Evolutionary conservation across 1,139 yeast genomes (phyloP).

Genomic region (Candida albicans): DNA sequence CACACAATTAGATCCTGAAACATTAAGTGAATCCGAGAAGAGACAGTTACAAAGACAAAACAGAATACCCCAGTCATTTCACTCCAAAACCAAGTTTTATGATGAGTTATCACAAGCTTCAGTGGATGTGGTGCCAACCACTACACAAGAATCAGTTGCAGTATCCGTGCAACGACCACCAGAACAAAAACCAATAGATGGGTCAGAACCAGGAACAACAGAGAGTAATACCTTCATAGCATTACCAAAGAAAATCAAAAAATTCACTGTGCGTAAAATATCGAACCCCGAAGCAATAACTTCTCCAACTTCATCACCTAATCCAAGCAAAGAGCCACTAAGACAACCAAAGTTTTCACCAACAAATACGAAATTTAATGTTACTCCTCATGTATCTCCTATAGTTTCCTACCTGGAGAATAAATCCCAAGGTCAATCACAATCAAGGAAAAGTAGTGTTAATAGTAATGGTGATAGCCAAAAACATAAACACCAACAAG

Average conservation of each 20-base stretch:
- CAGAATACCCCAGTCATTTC: neutral
- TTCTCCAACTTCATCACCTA: conserved; percentile 15
- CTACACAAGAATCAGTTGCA: neutral
- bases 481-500: conserved; percentile 4
- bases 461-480: too few relatives aligned
- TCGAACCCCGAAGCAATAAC: conserved; percentile 31
- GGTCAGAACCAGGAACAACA: too few relatives aligned
- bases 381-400: neutral
- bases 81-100: conserved; percentile 13
- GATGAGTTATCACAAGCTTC: conserved; percentile 8
- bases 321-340: conserved; percentile 13
- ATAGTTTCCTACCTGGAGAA: neutral
- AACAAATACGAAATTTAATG: neutral
- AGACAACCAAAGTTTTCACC: conserved; percentile 12
- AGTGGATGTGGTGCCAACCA: conserved; percentile 4
- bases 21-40: neutral
- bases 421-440: neutral
- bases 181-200: too few relatives aligned
- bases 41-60: too few relatives aligned
- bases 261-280: conserved; percentile 45
- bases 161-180: too few relatives aligned
- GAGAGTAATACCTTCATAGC: conserved; percentile 5
- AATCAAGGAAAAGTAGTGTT: neutral
- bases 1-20: conserved; percentile 4
- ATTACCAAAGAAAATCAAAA: conserved; percentile 30